phyloP scores from a whole-genome alignment of 108 stramenopile species.

The Aurantiochytrium sp. region DNA sequence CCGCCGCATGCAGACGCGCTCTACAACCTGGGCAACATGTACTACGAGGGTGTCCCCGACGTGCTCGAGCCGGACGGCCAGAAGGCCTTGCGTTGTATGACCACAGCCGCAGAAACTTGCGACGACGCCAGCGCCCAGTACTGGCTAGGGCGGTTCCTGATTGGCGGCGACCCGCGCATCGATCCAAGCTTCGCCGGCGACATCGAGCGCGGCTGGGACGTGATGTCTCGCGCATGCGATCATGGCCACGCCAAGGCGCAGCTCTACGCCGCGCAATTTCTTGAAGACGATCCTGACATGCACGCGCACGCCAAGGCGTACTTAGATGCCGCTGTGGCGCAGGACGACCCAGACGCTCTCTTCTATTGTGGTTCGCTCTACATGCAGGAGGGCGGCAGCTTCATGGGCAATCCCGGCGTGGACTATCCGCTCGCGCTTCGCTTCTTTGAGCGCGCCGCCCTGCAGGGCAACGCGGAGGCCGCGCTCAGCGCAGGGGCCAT shows the following conservation, averaged over 20 bases:
- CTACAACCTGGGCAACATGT: slow-evolving; percentile 1
- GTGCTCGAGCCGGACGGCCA: background rate
- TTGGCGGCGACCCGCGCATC: background rate
- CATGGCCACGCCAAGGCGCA: background rate
- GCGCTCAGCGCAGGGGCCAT: background rate
- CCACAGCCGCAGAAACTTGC: background rate
- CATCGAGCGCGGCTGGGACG: background rate
- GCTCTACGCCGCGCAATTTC: background rate
- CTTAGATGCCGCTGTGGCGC: background rate
- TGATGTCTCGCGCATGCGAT: background rate
- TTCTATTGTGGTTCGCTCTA: background rate
- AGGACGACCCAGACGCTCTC: background rate
- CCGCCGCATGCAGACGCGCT: slow-evolving; percentile 15
- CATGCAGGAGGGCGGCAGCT: slow-evolving; percentile 17
- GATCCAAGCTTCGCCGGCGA: background rate
- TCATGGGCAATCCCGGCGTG: background rate
- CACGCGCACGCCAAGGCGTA: background rate
- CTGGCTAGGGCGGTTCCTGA: background rate
- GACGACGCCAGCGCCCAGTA: background rate
- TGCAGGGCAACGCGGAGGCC: background rate
- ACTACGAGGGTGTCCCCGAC: background rate
- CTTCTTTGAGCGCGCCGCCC: background rate
- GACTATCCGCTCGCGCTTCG: background rate
- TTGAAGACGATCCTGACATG: background rate
- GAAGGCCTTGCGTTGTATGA: background rate